Base-by-base conservation (phyloP, 805 yeast genomes). In the Lipomyces sp. region DNA sequence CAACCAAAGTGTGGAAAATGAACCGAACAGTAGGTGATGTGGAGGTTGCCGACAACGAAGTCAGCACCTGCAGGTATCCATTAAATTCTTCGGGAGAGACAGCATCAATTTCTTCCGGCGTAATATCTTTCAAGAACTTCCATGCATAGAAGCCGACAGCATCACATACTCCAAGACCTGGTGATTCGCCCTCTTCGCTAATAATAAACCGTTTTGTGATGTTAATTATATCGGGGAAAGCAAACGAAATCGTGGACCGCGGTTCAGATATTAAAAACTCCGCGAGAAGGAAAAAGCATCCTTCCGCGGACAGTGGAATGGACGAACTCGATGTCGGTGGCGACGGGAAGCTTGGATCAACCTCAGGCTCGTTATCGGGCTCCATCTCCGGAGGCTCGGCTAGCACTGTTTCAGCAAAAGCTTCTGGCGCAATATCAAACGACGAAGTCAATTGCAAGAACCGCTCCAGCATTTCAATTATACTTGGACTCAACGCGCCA, bases 371-470 rank as follows among this genome's bases (percentile, higher is more conserved):
- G 4, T 76, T 76, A 24, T 80, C 78, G 4, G 75, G 75, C 29
- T 76, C 79, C 45, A 75, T 72, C 18, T 63, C 69, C 4, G 64
- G 77, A 76, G 59, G 77, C 74, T 24, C 73, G 72, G 51, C 73
- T 70, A 24, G 74, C 72, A 58, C 48, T 3, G 79, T 75, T n/a
- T 75, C 75, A 5, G 72, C 72, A 59, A 89, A 85, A 2, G 88
- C 73, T 2, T 75, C 77, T 11, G 87, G 77, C 61, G 88, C 85
- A 60, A 91, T 73, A 76, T 93, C 98, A 76, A 84, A 85, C 2
- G 95, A 85, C 39, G 81, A 73, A 0, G 89, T 83, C 66, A 92
- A 78, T 62, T 82, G 82, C 45, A 65, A 42, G n/a, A 79, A 75
- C 59, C 88, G 79, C 6, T 74, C 76, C 57, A 76, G 76, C 34